Evolutionary conservation across 129 eudicot genomes (phyloP), one percentile per base, ranked within the genome.

Genomic region (Ambrosia trifida): DNA sequence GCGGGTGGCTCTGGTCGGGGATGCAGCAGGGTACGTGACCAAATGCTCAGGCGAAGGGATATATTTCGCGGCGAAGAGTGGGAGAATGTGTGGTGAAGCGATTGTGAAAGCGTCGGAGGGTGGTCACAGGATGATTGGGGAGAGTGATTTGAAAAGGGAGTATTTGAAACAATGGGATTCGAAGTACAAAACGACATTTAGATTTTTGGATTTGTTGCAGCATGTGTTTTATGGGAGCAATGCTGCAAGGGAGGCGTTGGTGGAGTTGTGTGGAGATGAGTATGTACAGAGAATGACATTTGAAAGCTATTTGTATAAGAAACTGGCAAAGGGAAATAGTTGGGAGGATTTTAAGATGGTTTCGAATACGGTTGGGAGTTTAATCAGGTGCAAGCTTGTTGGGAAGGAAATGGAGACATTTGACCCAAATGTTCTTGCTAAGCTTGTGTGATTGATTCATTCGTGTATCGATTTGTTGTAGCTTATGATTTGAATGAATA

Each of bases 31-130:
- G 44, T 93, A 93, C 17, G 98, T 93, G 41, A 89, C 96, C 0
- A 93, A 93, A 60, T 93, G 98, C 77, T 93, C 98, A 0, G 98
- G 98, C 11, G 98, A 93, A 66, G 98, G 98, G 54, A 89, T 93
- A 4, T 93, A 93, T 57, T 93, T 93, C 28, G 98, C 98, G 0
- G 98, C 98, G 1, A 93, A 93, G 80, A 93, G 98, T 14, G 98
- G 95, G 30, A 73, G 95, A 54, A 89, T 93, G 98, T 93, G 98
- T 11, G 95, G 96, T 0, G 98, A 93, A 80, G 96, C 96, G 3
- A 85, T 93, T 11, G 98, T 89, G 66, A 89, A 80, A 51, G 98
- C 95, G 2, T 93, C 98, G 2, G 98, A 85, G 73, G 86, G 88
- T 0, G 98, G 98, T 63, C 72, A 82, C 64, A 78, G 87, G 24